Base-by-base conservation (phyloP, 768 basidiomycete species). In the Lactarius tabidus region DNA sequence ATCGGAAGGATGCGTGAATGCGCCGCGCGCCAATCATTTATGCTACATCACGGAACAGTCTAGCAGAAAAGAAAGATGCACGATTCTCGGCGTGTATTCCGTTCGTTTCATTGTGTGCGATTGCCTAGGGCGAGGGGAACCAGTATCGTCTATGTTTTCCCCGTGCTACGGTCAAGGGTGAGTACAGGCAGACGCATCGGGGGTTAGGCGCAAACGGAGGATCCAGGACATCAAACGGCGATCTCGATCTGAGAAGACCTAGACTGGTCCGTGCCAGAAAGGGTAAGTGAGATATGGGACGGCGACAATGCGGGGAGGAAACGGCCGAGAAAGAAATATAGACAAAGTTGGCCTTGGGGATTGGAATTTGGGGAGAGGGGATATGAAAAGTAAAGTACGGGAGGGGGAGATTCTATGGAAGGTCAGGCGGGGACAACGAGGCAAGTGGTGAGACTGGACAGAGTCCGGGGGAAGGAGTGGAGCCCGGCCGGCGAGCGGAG, bases 381-480 rank as follows among this genome's bases (percentile, higher is more conserved):
- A 67, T 41, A 64, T 67, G 59, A 65, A 60, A 43, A 65, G 59
- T 60, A 31, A 26, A 31, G 64, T 53, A 58, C 53, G 56, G 58
- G n/a, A 31, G 38, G 20, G 63, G 56, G 39, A 10, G 6, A n/a
- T 67, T 65, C 66, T n/a, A 65, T 67, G 64, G 66, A 65, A 66
- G 65, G 65, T 66, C 64, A 68, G 64, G 64, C 66, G 64, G 67
- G 67, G 59, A 60, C 59, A 65, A 56, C 64, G 67, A 67, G 59
- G 64, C 55, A 36, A 51, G 20, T 28, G 53, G 26, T 28, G 59
- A 60, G 41, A 43, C 29, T 35, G 54, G 59, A 39, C 52, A 56
- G 48, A 61, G 65, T 20, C 59, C 53, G 56, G 59, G 58, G 48
- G 68, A 60, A 57, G 67, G 68, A 52, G 67, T 58, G 60, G 66